These are phyloP conservation scores for Penicillium sp. DNA, from an alignment of 2,329 filamentous ascomycete genomes.

Conservation along the genomic window DNA sequence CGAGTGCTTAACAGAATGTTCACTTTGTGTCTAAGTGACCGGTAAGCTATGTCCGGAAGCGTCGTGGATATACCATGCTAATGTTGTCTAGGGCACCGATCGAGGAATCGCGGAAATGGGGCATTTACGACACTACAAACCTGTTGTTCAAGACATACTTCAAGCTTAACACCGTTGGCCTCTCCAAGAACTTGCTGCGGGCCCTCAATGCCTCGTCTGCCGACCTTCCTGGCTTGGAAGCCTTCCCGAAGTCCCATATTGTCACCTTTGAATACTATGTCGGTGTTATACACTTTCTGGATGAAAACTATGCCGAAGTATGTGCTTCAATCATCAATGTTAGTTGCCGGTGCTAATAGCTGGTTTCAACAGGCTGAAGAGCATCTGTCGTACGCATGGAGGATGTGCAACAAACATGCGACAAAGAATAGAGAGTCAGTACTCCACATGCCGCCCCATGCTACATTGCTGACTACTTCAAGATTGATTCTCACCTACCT, in stretches of 20 bases:
- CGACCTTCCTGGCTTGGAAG: slow-evolving; percentile 70
- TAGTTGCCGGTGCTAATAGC: slow-evolving; percentile 7
- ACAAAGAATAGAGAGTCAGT: slow-evolving; percentile 70
- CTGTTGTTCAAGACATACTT: slow-evolving; percentile 98
- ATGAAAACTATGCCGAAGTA: slow-evolving; percentile 81
- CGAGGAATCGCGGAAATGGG: slow-evolving; percentile 93
- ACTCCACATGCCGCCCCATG: too few species aligned
- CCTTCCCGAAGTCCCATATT: slow-evolving; percentile 79
- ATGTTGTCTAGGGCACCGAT: slow-evolving; percentile 68
- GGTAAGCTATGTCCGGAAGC: slow-evolving; percentile 48
- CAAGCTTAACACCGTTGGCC: slow-evolving; percentile 75
- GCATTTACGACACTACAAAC: slow-evolving; percentile 87
- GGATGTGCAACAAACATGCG: slow-evolving; percentile 65
- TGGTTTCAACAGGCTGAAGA: slow-evolving; percentile 56
- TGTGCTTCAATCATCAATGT: too few species aligned
- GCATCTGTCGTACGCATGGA: slow-evolving; percentile 69
- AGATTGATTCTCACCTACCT: slow-evolving; percentile 89
- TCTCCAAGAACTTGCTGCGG: slow-evolving; percentile 81
- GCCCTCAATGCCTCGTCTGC: slow-evolving; percentile 66
- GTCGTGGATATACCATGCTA: too few species aligned
- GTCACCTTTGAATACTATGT: slow-evolving; percentile 96
- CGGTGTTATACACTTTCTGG: slow-evolving; percentile 80
- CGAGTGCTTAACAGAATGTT: slow-evolving; percentile 87
- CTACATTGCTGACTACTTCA: slow-evolving; percentile 17
- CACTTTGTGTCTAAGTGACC: slow-evolving; percentile 77